phyloP scores from a whole-genome alignment of 768 basidiomycete genomes.

The Tephrocybe sp. region DNA sequence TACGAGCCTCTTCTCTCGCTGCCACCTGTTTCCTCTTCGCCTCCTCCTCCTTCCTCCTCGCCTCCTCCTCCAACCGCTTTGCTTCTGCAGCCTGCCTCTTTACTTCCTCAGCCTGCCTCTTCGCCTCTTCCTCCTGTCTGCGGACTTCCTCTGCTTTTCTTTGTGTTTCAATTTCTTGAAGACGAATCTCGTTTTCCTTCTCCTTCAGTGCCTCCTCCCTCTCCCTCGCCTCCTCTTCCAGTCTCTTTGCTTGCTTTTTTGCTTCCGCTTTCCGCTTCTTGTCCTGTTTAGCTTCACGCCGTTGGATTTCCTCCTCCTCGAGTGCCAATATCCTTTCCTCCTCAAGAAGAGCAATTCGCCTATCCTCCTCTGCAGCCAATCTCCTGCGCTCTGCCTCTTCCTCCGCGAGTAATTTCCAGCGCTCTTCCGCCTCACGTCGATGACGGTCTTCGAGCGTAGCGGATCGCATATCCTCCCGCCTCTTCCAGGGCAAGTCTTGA shows the following conservation, averaged over 20 bases:
- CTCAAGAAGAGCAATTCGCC: background rate
- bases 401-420: conserved; percentile 3
- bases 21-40: conserved; percentile 28
- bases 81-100: conserved; percentile 27
- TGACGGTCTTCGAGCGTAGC: conserved; percentile 13
- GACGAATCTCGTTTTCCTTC: too few relatives aligned
- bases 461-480: conserved; percentile 1
- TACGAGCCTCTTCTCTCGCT: conserved; percentile 27
- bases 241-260: conserved; percentile 11
- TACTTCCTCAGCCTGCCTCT: conserved; percentile 23
- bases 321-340: conserved; percentile 11
- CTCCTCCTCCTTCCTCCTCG: conserved; percentile 24
- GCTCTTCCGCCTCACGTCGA: conserved; percentile 11
- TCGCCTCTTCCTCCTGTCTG: conserved; percentile 22
- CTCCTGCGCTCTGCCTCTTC: conserved; percentile 23
- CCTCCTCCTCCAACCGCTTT: conserved; percentile 25
- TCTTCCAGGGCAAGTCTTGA: background rate
- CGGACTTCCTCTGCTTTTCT: conserved; percentile 21
- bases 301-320: conserved; percentile 16
- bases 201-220: conserved; percentile 27
- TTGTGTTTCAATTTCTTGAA: too few relatives aligned
- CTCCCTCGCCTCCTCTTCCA: conserved; percentile 16
- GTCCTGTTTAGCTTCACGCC: conserved; percentile 4
- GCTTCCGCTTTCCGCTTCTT: conserved; percentile 11
- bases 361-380: conserved; percentile 9